Evolutionary conservation across 805 yeast genomes (phyloP).

Genomic region (Metschnikowia koreensis): DNA sequence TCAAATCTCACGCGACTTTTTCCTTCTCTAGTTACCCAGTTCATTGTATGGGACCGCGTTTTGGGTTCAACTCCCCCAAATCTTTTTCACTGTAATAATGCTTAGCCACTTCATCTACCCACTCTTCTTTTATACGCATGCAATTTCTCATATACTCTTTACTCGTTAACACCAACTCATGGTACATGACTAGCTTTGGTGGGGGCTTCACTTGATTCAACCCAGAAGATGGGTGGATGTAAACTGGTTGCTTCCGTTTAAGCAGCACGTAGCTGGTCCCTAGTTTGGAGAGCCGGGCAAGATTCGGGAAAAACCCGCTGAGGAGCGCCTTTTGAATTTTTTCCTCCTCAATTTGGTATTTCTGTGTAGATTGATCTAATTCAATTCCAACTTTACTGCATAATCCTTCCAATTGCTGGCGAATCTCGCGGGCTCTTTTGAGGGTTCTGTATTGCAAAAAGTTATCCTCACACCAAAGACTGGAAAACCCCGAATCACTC

Average conservation of each 20-base stretch:
- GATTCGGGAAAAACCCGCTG: constrained; percentile 68
- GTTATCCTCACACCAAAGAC: constrained; percentile 83
- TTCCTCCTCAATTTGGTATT: constrained; percentile 17
- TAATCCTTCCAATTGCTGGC: constrained; percentile 63
- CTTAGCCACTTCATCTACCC: constrained; percentile 76
- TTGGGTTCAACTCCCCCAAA: constrained; percentile 16
- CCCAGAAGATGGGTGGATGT: constrained; percentile 83
- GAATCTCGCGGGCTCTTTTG: constrained; percentile 63
- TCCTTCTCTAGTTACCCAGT: background rate
- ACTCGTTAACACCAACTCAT: constrained; percentile 79
- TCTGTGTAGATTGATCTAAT: constrained; percentile 15
- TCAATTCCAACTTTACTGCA: constrained; percentile 53
- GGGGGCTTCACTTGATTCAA: constrained; percentile 67
- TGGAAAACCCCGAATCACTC: constrained; percentile 63
- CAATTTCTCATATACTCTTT: constrained; percentile 87
- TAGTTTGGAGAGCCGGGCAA: constrained; percentile 54
- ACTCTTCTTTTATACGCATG: constrained; percentile 65
- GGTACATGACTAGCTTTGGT: constrained; percentile 70
- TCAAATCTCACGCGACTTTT: background rate
- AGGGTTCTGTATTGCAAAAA: constrained; percentile 75
- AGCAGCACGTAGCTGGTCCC: constrained; percentile 72
- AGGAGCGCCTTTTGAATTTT: constrained; percentile 54
- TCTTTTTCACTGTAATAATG: constrained; percentile 44
- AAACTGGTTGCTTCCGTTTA: constrained; percentile 68
- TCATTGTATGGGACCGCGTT: background rate